Evolutionary conservation across 2,329 filamentous ascomycete genomes (phyloP).

Genomic region (Aspergillus japonicus): DNA sequence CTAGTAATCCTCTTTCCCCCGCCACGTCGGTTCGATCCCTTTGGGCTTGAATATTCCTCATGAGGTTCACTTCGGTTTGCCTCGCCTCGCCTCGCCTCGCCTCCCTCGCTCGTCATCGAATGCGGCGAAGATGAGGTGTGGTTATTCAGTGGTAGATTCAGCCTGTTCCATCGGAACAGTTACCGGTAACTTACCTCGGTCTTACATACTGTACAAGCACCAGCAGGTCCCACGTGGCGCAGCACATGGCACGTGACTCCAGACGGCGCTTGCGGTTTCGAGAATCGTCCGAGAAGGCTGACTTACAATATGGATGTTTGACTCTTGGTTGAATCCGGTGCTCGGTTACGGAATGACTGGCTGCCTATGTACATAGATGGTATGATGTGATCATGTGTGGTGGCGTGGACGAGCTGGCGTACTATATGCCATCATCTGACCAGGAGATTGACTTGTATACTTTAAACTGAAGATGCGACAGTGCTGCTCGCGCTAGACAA

Average conservation of each 20-base stretch:
- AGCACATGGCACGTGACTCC: not conserved
- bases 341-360: not conserved
- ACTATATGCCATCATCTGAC: no score
- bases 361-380: not conserved
- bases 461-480: not conserved
- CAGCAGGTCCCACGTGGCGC: not conserved
- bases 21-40: no score
- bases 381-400: not conserved
- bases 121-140: not conserved
- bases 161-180: not conserved
- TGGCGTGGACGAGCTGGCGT: no score
- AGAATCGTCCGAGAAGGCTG: not conserved
- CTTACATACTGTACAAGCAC: not conserved
- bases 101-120: not conserved
- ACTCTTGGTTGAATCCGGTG: no score
- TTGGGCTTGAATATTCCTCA: no score
- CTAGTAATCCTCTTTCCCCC: no score
- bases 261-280: not conserved
- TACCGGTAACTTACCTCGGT: not conserved
- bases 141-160: not conserved
- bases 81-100: not conserved
- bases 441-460: not conserved
- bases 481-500: slow-evolving; percentile 54
- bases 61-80: no score
- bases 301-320: not conserved